Percentiles rank a stretch among this genome's conserved stretches.
phyloP scores from a whole-genome alignment of 1,139 yeast species.

The Candida labiduridarum region DNA sequence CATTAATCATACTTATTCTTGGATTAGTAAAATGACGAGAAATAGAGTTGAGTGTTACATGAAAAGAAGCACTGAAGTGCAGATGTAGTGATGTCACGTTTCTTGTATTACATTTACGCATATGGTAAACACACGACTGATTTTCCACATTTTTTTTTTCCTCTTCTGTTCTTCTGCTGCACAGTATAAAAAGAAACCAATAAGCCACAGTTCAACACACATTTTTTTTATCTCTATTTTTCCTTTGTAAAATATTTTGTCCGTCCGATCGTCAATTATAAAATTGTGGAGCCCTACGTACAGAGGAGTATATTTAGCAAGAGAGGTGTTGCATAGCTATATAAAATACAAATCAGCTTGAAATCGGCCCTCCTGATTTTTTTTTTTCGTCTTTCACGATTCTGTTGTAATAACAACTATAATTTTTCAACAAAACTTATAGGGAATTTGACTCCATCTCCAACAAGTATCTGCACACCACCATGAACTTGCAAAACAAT shows the following conservation, averaged over 20 bases:
- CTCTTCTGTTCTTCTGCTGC: not conserved
- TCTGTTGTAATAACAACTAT: constrained; percentile 2
- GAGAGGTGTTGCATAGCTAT: not conserved
- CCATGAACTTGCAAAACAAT: constrained; percentile 23
- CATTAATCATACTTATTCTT: no score
- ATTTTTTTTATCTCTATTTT: not conserved
- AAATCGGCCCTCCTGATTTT: not conserved
- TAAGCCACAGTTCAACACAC: not conserved
- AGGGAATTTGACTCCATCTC: not conserved
- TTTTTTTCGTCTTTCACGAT: not conserved
- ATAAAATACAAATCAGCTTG: not conserved
- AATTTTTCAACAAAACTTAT: constrained; percentile 3
- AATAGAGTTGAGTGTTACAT: not conserved
- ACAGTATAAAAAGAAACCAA: not conserved
- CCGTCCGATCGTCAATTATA: not conserved
- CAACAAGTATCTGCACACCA: not conserved
- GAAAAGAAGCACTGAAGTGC: not conserved
- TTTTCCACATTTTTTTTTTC: not conserved
- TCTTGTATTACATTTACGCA: not conserved
- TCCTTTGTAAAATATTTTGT: not conserved
- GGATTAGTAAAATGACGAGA: not conserved
- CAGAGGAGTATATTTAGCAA: no score
- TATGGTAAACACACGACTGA: not conserved
- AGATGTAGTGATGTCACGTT: constrained; percentile 2
- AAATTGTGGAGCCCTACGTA: not conserved